phyloP scores from a whole-genome alignment of 495 filamentous ascomycete species.

The Venustampulla echinocandica region DNA sequence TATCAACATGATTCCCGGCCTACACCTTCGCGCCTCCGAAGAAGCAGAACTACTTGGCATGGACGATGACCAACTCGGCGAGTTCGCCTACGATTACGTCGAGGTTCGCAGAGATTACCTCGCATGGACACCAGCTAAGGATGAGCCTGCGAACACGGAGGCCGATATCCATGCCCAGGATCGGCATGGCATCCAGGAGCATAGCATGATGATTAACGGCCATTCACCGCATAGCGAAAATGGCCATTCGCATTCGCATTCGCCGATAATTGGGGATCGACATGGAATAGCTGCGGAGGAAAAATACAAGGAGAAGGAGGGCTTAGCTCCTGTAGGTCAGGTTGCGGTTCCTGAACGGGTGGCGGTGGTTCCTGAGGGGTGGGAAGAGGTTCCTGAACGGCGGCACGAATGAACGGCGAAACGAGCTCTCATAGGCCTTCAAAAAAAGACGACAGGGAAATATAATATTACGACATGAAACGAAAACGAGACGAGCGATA shows the following conservation, averaged over 20 bases:
- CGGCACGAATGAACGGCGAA: too few species aligned
- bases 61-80: slow-evolving; percentile 97
- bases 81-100: slow-evolving; percentile 99
- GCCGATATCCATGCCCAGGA: slow-evolving; percentile 58
- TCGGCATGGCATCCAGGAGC: slow-evolving; percentile 74
- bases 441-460: too few species aligned
- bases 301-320: slow-evolving; percentile 26
- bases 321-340: too few species aligned
- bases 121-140: slow-evolving; percentile 88
- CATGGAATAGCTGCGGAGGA: slow-evolving; percentile 34
- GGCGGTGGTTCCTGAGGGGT: too few species aligned
- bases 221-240: slow-evolving; percentile 5
- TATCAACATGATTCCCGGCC: slow-evolving; percentile 82
- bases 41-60: slow-evolving; percentile 97
- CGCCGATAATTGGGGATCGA: slow-evolving; percentile 27
- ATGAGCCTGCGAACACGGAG: slow-evolving; percentile 49
- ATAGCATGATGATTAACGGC: slow-evolving; percentile 60
- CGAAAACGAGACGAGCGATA: too few species aligned
- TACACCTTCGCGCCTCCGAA: slow-evolving; percentile 84
- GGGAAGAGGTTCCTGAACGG: too few species aligned
- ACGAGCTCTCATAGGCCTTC: too few species aligned
- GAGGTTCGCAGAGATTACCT: slow-evolving; percentile 96
- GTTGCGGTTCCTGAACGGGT: too few species aligned
- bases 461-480: too few species aligned
- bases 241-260: slow-evolving; percentile 8